Conservation (phyloP, 164 flowering plant species). For the Kingdonia uniflora region DNA sequence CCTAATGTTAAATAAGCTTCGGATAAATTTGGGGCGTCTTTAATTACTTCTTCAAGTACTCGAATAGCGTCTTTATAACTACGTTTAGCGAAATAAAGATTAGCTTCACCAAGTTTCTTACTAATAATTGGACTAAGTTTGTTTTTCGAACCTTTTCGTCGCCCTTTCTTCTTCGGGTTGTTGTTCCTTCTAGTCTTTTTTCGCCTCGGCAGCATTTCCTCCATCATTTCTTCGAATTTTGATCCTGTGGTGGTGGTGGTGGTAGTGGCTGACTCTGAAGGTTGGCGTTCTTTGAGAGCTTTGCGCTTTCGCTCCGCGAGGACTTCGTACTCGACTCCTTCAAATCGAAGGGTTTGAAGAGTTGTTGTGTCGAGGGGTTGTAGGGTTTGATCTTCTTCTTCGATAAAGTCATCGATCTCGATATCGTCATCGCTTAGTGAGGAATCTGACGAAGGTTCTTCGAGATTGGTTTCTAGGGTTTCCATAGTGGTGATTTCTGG, state of each 20-base stretch:
- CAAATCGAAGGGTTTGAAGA: not conserved
- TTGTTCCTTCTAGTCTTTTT: not conserved
- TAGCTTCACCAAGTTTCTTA: not conserved
- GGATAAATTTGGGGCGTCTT: constrained; percentile 49
- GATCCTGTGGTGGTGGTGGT: too few species aligned
- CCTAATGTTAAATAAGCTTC: constrained; percentile 69
- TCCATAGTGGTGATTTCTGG: too few species aligned
- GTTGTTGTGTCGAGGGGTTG: too few species aligned
- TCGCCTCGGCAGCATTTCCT: not conserved
- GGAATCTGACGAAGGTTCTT: too few species aligned
- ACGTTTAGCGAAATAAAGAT: not conserved
- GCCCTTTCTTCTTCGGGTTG: not conserved
- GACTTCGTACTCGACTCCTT: not conserved
- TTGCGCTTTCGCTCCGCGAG: constrained; percentile 1
- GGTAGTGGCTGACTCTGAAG: not conserved
- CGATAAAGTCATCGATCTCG: too few species aligned
- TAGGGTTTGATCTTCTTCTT: too few species aligned
- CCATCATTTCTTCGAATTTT: not conserved
- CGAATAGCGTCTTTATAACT: constrained; percentile 19
- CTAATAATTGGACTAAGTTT: not conserved
- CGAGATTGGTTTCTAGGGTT: too few species aligned
- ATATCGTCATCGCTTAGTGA: too few species aligned
- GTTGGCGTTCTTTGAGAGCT: not conserved
- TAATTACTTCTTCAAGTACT: constrained; percentile 43
- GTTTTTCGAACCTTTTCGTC: not conserved